These are phyloP conservation scores for Sextonia rubra DNA, from an alignment of 164 flowering plant species.

Conservation along the genomic window DNA sequence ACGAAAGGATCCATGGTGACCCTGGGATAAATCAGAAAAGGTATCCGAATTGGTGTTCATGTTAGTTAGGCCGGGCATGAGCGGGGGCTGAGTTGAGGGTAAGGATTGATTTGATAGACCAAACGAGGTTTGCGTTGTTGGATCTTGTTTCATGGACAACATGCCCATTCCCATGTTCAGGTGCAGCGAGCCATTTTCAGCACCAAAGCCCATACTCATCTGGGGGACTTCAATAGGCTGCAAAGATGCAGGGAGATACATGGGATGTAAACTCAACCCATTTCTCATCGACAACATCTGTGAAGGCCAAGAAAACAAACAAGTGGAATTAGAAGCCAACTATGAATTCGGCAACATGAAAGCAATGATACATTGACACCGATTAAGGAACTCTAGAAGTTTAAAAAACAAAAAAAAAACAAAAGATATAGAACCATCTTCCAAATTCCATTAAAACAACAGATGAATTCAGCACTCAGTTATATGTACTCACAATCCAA, in stretches of 20 bases:
- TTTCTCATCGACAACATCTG: constrained; percentile 84
- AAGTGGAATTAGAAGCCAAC: constrained; percentile 1
- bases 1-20: constrained; percentile 37
- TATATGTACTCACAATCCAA: too few relatives aligned
- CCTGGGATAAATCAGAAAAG: constrained; percentile 33
- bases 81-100: constrained; percentile 22
- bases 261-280: constrained; percentile 61
- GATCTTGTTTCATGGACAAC: constrained; percentile 28
- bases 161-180: constrained; percentile 18
- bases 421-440: not conserved
- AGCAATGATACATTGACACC: not conserved
- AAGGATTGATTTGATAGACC: constrained; percentile 26
- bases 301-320: constrained; percentile 7
- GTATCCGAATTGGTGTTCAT: constrained; percentile 23
- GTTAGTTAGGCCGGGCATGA: constrained; percentile 20
- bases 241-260: constrained; percentile 49
- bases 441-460: not conserved
- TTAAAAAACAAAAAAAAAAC: not conserved
- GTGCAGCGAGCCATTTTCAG: constrained; percentile 31
- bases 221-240: constrained; percentile 46
- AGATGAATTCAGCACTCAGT: too few relatives aligned
- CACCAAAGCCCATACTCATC: constrained; percentile 27
- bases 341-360: not conserved
- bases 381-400: not conserved
- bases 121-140: constrained; percentile 14